Percentiles rank a stretch among this genome's conserved stretches.
phyloP scores from a whole-genome alignment of 345 rosid genomes.

The sweet orange (Citrus sinensis) region DVS_A1.0 CM039161.1:3367501-3368000 shows the following conservation, averaged over 20 bases:
- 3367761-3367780: slow-evolving; percentile 61
- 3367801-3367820: slow-evolving; percentile 64
- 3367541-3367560: slow-evolving; percentile 53
- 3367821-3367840: slow-evolving; percentile 63
- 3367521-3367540: slow-evolving; percentile 58
- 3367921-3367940: slow-evolving; percentile 89
- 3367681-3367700: slow-evolving; percentile 54
- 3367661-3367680: slow-evolving; percentile 52
- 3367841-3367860: slow-evolving; percentile 77
- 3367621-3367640: slow-evolving; percentile 59
- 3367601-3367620: slow-evolving; percentile 50
- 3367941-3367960: slow-evolving; percentile 57
- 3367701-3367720: slow-evolving; percentile 78
- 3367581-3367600: slow-evolving; percentile 58
- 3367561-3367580: slow-evolving; percentile 74
- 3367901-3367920: slow-evolving; percentile 66
- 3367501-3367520: slow-evolving; percentile 71
- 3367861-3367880: slow-evolving; percentile 77
- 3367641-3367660: slow-evolving; percentile 71
- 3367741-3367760: slow-evolving; percentile 64
- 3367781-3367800: slow-evolving; percentile 81
- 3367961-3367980: slow-evolving; percentile 58
- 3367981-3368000: slow-evolving; percentile 70
- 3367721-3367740: slow-evolving; percentile 74
- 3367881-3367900: slow-evolving; percentile 49